Conservation (phyloP, 345 rosid species). For the Litchi chinensis region DNA sequence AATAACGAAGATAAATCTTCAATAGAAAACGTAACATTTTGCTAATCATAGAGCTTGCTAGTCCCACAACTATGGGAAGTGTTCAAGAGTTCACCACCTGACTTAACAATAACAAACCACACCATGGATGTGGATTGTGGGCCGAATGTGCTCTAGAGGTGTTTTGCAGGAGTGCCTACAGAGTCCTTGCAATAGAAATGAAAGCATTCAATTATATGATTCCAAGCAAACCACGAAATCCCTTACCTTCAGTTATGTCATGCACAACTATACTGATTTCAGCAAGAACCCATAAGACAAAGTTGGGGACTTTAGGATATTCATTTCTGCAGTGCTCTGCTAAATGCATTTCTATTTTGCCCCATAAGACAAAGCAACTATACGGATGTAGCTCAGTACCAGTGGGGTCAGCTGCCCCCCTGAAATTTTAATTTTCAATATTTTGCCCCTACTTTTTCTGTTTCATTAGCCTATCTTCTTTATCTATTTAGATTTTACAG, state of each 20-base stretch:
- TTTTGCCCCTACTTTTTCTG: too few relatives aligned
- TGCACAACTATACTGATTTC: slow-evolving; percentile 89
- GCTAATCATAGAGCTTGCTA: neutral
- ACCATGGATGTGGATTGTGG: neutral
- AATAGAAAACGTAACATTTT: neutral
- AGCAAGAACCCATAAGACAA: slow-evolving; percentile 83
- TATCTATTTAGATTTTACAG: too few relatives aligned
- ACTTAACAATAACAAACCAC: neutral
- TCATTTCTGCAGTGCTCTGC: slow-evolving; percentile 90
- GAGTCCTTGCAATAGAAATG: neutral
- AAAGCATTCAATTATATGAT: slow-evolving; percentile 11
- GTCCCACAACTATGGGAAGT: neutral
- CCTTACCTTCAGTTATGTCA: slow-evolving; percentile 90
- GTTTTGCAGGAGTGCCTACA: neutral
- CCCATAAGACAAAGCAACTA: too few relatives aligned
- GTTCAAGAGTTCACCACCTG: neutral
- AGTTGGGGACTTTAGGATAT: slow-evolving; percentile 76
- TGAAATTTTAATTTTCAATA: too few relatives aligned
- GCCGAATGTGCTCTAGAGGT: neutral
- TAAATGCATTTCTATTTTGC: slow-evolving; percentile 92
- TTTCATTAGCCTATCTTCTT: too few relatives aligned
- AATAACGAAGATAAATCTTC: neutral
- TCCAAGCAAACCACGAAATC: slow-evolving; percentile 18
- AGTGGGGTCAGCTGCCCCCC: too few relatives aligned
- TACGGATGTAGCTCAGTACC: too few relatives aligned